Evolutionary conservation across 768 basidiomycete species (phyloP), one percentile per base, ranked within the genome.

Genomic region (Pisolithus tinctorius): DNA sequence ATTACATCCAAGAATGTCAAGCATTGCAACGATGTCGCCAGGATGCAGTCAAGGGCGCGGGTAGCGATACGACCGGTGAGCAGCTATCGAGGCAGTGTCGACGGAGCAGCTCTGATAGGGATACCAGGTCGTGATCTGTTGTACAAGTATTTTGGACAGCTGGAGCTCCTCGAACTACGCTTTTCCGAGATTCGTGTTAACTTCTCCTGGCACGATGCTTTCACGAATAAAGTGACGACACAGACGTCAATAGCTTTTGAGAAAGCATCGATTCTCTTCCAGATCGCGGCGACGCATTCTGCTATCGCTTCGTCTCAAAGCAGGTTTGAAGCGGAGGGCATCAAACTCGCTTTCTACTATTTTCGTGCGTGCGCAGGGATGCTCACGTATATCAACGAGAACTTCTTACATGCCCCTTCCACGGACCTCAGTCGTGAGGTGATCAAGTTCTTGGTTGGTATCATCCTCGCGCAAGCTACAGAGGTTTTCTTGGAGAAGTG

Each of bases 111-210:
- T 40, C 48, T 55, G 34, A 56, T 26, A 13, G 16, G 46, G 43
- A 34, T 17, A 7, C 45, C 63, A 86, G 94, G 87, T 11, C 80
- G 94, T 45, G 95, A 98, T 72, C 77, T 98, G 20, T 76, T 99
- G 41, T 97, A 95, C 85, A 97, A 96, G 71, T 99, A 99, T 74
- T 99, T 98, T 72, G 95, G 96, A 34, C 96, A 99, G 68, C 84
- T 99, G 41, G 96, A 99, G 63, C 81, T 98, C 4, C 83, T 99
- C 38, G 96, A 99, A 65, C 79, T 99, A 48, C 84, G 96, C 36
- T 99, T 99, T 73, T 83, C 95, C 8, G 95, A 98, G 67, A 92
- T 98, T 56, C 82, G 90, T 59, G 93, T 97, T 69, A 87, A 88
- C 56, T 99, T 98, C 63, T 86, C 92, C 0, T 99, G 96, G 93